Conservation (phyloP, 768 basidiomycete genomes). For the Guyanaporus albipodus region DNA sequence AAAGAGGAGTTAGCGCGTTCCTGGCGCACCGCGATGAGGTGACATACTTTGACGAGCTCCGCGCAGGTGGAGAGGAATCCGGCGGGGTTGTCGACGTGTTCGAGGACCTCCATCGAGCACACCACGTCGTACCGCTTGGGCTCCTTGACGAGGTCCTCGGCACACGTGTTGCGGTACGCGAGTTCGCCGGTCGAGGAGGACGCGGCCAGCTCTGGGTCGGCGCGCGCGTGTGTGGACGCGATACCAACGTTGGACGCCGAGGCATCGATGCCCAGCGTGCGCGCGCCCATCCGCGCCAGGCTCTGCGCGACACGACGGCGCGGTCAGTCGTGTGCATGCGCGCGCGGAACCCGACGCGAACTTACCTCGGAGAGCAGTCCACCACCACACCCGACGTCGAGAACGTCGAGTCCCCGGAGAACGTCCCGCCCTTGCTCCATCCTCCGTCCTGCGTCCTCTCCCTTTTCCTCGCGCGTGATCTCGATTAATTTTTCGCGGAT, state of each 20-base stretch:
- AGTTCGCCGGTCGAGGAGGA: conserved; percentile 35
- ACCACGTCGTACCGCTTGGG: conserved; percentile 81
- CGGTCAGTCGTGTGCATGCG: neutral
- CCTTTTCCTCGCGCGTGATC: conserved; percentile 50
- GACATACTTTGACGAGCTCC: conserved; percentile 85
- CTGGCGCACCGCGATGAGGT: no score
- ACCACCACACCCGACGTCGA: conserved; percentile 96
- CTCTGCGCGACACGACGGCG: conserved; percentile 46
- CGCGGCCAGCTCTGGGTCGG: conserved; percentile 59
- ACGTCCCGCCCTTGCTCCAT: conserved; percentile 31
- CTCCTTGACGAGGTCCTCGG: conserved; percentile 67
- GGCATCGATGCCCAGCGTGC: conserved; percentile 90
- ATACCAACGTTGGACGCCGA: conserved; percentile 83
- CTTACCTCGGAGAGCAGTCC: conserved; percentile 87
- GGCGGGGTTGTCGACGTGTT: conserved; percentile 92
- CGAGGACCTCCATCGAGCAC: conserved; percentile 96
- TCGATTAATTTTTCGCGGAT: conserved; percentile 74
- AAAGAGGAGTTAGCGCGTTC: conserved; percentile 11
- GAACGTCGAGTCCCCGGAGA: conserved; percentile 63
- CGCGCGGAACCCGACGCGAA: neutral
- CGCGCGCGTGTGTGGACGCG: conserved; percentile 75
- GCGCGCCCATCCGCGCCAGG: conserved; percentile 81
- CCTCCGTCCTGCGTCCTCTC: conserved; percentile 30
- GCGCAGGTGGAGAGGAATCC: conserved; percentile 80
- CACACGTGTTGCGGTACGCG: conserved; percentile 67